Base-by-base conservation (phyloP, 345 rosid species). In the Eucalyptus globulus region DNA sequence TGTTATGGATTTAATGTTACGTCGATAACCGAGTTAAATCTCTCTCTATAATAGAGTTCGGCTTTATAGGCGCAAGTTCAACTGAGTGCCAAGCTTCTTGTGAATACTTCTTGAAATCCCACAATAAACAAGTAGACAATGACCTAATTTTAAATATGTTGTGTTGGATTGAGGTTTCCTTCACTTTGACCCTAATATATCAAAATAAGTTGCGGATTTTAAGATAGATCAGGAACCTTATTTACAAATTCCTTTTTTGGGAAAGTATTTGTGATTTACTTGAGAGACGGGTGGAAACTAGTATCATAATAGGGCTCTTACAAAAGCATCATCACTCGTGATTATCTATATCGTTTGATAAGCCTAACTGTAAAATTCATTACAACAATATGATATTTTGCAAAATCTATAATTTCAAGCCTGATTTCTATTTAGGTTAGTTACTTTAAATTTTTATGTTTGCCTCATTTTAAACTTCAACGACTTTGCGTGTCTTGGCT, bases 201-300 rank as follows among this genome's bases (percentile, higher is more conserved):
- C 43, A 9, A 16, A 69, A 31, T 2, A 9, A 9, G 2, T 1
- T 0, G 0, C 0, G 1, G 1, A 8, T 31, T 69, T 31, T 69
- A 10, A 69, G 4, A 69, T 69, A 8, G 4, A 67, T 67, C 2
- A 1, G 0, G 2, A 67, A 67, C 17, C 22, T n/a, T 0, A 1
- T 67, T 67, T 60, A 8, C 40, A 31, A 15, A 31, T 67, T 31
- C 22, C 6, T 15, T 67, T 31, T 0, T 31, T 67, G 10, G 21
- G 21, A 31, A 67, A 67, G 6, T 3, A 69, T 69, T 67, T 69
- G 22, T 8, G 12, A 69, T 31, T 67, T 31, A 31, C 21, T n/a
- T 0, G 1, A 65, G 9, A 4, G 37, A 69, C 1, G 1, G 16
- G 37, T 31, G 10, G 7, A 69, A 67, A 67, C 12, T 4, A 15